A percentile compares a stretch with the other conserved stretches of the same genome.
Evolutionary conservation across 257 asterid genomes (phyloP).

Genomic region (Leonotis leonurus): DNA sequence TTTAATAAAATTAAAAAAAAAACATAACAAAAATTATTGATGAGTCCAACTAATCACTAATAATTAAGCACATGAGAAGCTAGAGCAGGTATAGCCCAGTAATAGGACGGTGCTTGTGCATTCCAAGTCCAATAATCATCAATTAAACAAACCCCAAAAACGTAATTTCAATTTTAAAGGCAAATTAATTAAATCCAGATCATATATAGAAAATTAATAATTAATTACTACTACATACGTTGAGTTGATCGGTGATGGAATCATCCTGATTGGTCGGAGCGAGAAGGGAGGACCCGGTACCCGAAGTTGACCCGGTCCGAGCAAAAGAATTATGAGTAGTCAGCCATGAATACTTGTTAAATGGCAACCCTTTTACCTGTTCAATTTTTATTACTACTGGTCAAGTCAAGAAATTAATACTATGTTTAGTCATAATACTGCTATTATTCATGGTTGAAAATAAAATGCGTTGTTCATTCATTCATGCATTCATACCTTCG

Average conservation of each 20-base stretch:
- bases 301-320: conserved; percentile 42
- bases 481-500: no score
- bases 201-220: neutral
- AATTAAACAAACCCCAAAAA: neutral
- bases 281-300: conserved; percentile 48
- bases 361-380: conserved; percentile 53
- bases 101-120: no score
- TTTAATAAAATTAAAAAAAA: no score
- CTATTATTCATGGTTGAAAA: neutral
- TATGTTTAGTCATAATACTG: no score
- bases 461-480: no score
- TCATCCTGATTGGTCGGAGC: conserved; percentile 83
- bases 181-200: neutral
- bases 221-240: conserved; percentile 21
- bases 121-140: no score
- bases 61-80: no score
- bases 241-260: conserved; percentile 56
- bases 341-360: conserved; percentile 69
- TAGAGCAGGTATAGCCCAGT: no score
- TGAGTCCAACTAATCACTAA: no score
- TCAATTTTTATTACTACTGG: neutral
- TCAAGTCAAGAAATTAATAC: no score
- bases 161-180: no score
- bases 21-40: no score
- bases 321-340: conserved; percentile 86